Evolutionary conservation across 768 basidiomycete species (phyloP), one percentile per base, ranked within the genome.

Genomic region (Heimioporus sp.): DNA sequence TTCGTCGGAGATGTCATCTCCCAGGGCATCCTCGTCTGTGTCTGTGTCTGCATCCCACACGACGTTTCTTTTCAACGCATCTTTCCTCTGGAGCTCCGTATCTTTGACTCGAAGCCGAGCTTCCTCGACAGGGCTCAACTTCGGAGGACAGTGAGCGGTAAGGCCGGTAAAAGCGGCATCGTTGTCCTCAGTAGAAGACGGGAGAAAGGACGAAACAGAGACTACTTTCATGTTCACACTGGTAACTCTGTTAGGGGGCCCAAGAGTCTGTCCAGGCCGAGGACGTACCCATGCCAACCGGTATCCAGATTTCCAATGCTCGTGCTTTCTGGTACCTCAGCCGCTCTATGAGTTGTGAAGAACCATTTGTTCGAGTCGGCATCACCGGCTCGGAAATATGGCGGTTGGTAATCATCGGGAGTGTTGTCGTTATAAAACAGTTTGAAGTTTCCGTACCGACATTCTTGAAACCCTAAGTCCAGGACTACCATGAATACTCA

Each of bases 371-470:
- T 84, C 54, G 79, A 80, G n/a, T 84, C 75, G 6, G 72, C 70
- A 61, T 93, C 89, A 1, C 84, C 90, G 5, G 86, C 70, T 51
- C 80, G 78, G 62, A 93, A 93, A 65, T 85, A 73, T 0, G 87
- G 88, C 6, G 92, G 92, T 64, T 95, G 88, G 60, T 95, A 95
- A 46, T 92, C 85, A 10, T 76, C 72, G 0, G 92, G 92, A 12
- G 90, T 85, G 19, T 81, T 76, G 43, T 90, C 84, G 13, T 86
- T 87, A 65, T 92, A 94, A 64, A 87, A 91, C 11, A 91, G 69
- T 65, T 95, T 94, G 74, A 94, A 90, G 19, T 86, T 90, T n/a
- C 91, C 89, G 61, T 78, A 94, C 32, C 92, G 86, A 43, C 84
- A 85, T 60, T 83, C 90, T 90, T 61, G 16, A 28, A 17, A 36